Evolutionary conservation across 176 grass and related monocot genomes (phyloP), one percentile per base, ranked within the genome.

Genomic region (Raddia distichophylla): DNA sequence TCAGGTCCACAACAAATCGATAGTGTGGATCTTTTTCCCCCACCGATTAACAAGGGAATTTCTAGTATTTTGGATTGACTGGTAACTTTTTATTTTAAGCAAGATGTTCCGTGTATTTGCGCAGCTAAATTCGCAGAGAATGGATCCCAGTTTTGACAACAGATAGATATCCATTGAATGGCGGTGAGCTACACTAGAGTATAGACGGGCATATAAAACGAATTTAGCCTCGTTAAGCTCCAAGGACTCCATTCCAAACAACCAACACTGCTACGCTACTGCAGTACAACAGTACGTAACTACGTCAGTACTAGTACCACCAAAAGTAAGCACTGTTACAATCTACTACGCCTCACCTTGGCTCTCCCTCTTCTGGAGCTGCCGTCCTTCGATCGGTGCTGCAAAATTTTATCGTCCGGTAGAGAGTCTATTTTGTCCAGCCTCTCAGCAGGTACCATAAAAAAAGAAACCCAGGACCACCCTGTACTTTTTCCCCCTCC

Each of bases 391-490:
- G 49, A 17, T 60, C 44, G 49, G 27, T 60, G 14, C 9, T 5
- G 45, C 42, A 60, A 18, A 34, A 69, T 74, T 76, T 76, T 45
- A 45, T 53, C 32, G 32, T 6, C 75, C 47, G 55, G 53, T 81
- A 63, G 76, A 81, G 76, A 81, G 71, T 70, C 71, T 82, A 87
- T 82, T 87, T 87, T 81, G 76, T 87, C 72, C 72, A 10, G 54
- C 61, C 44, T 15, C 73, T 27, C 45, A 20, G 17, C 73, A 55
- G 45, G 44, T 64, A 80, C 16, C 64, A 64, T 6, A 74, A 16
- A 16, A 34, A 47, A 12, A 34, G 37, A 12, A 8, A 9, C 8
- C 43, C 33, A 81, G 71, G 64, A 83, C 74, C 59, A 78, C 42
- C 40, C 9, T 66, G 79, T 5, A 15, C 67, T 37, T 72, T 49